Percentiles rank a stretch among this genome's conserved stretches.
These are phyloP conservation scores for Eurotiales sp. DNA, from an alignment of 2,329 filamentous ascomycete species.

Conservation along the genomic window DNA sequence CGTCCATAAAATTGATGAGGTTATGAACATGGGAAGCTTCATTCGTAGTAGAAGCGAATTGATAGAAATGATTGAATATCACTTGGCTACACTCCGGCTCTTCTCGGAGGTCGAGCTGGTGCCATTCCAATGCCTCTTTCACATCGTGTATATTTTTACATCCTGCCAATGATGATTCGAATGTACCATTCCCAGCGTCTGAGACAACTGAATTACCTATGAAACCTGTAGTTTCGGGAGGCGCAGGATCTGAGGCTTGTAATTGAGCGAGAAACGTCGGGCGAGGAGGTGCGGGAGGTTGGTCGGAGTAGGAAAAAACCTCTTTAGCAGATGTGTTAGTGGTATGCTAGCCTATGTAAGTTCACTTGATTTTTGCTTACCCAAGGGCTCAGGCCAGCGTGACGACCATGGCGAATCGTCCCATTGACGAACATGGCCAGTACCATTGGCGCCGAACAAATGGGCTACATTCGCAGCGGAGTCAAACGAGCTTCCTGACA, in stretches of 20 bases:
- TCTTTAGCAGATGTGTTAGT: not conserved
- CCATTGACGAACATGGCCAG: conserved; percentile 36
- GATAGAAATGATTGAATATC: conserved; percentile 30
- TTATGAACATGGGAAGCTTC: conserved; percentile 20
- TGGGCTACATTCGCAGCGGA: conserved; percentile 36
- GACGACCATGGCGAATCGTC: conserved; percentile 22
- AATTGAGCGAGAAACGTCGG: conserved; percentile 14
- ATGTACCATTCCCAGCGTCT: not conserved
- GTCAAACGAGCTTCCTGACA: conserved; percentile 24
- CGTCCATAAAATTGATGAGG: conserved; percentile 31
- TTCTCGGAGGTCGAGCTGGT: conserved; percentile 31
- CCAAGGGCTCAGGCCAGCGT: conserved; percentile 19
- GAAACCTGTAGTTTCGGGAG: not conserved
- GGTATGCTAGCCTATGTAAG: not conserved
- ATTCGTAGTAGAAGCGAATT: not conserved
- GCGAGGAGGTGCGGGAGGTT: conserved; percentile 17
- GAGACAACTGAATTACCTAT: not conserved
- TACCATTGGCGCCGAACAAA: conserved; percentile 40
- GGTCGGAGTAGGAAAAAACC: conserved; percentile 22
- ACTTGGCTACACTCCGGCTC: conserved; percentile 33
- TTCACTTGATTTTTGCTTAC: conserved; percentile 21
- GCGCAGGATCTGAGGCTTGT: not conserved
- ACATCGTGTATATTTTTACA: conserved; percentile 26
- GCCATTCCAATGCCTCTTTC: conserved; percentile 23
- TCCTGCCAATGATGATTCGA: conserved; percentile 20